Evolutionary conservation across 768 basidiomycete species (phyloP), one percentile per base, ranked within the genome.

Genomic region (Russula emetica): DNA sequence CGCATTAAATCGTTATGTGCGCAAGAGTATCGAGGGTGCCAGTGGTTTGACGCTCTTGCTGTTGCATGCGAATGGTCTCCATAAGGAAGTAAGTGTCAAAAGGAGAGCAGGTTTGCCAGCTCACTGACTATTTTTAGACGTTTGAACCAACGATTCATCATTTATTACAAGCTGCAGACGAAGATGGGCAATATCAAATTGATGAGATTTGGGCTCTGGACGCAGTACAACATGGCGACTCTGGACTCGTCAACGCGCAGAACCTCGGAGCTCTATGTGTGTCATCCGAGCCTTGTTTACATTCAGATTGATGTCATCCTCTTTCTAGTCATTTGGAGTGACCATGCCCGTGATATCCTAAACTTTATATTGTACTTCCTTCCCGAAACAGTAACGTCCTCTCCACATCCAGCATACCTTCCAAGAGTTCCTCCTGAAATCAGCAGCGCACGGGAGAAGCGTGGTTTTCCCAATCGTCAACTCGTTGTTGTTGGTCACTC

Each of bases 201-300:
- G 79, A 90, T 77, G 83, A 88, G 60, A 78, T 94, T 1, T 95
- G 92, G 92, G 71, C 83, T 0, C 87, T 90, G 80, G 94, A 97
- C 67, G 82, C 90, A 6, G 80, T 87, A 4, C 87, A 92, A 63
- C 92, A 95, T 64, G 94, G 92, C 1, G 94, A 95, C 64, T 80
- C 92, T n/a, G 87, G 81, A 0, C 72, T 90, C 14, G 58, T 95
- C 40, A 98, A 97, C 64, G 77, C 71, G 0, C 73, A 75, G 0
- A 76, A 75, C 20, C 77, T 88, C 1, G 82, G 84, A 40, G 78
- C 78, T 1, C 76, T 88, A 40, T 86, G 89, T 86, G 72, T 69
- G 85, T 40, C 50, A 16, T 42, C 76, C 47, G 11, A 13, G 11
- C 1, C 9, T 58, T 47, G 50, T 52, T 14, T 10, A 34, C 16